phyloP scores from a whole-genome alignment of 2,329 filamentous ascomycete species.

The Aspergillus ibericus region DNA sequence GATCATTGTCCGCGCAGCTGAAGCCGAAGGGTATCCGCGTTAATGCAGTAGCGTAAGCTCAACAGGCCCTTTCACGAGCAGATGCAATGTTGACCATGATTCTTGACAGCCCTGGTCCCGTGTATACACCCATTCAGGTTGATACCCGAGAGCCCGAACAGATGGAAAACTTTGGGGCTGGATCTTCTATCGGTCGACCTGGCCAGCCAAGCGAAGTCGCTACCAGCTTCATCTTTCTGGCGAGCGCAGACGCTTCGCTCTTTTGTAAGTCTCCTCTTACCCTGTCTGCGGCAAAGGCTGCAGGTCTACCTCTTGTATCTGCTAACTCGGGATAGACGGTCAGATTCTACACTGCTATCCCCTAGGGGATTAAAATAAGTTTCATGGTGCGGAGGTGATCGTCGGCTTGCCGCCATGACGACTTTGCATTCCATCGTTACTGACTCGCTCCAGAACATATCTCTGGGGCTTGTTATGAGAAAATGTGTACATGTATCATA shows the following conservation, averaged over 20 bases:
- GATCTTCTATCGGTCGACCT: constrained; percentile 33
- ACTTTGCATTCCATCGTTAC: neutral
- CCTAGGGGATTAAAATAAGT: constrained; percentile 31
- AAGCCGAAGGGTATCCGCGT: constrained; percentile 59
- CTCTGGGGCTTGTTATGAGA: neutral
- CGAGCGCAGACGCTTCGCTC: constrained; percentile 35
- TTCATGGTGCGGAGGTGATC: neutral
- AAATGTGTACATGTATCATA: neutral
- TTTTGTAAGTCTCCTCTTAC: constrained; percentile 31
- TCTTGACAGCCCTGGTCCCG: constrained; percentile 29
- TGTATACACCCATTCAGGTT: constrained; percentile 38
- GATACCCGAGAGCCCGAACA: constrained; percentile 36
- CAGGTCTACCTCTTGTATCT: neutral
- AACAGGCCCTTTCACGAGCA: neutral
- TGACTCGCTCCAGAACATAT: neutral
- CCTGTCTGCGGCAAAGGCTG: neutral
- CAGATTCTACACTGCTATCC: constrained; percentile 39
- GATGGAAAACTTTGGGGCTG: constrained; percentile 36
- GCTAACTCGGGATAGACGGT: constrained; percentile 26
- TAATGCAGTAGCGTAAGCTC: constrained; percentile 44
- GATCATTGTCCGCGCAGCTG: constrained; percentile 54
- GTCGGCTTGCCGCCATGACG: neutral
- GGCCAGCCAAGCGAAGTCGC: constrained; percentile 43
- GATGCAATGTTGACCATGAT: neutral
- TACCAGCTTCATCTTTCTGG: constrained; percentile 42